Evolutionary conservation across 148 eudicot genomes (phyloP), one percentile per base, ranked within the genome.

Genomic region (Dysphania ambrosioides): DNA sequence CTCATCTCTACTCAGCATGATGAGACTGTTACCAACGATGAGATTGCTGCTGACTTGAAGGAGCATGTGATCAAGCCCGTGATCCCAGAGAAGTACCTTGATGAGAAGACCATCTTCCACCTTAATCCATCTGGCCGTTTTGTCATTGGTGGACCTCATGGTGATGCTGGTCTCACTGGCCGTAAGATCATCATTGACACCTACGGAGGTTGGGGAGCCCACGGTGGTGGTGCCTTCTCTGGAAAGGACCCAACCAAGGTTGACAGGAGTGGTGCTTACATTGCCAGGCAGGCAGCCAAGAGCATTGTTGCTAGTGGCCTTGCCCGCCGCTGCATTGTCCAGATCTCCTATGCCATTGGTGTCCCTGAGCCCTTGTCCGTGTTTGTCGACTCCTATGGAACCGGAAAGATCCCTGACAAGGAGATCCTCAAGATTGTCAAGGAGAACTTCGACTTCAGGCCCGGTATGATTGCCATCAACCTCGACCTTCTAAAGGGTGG

Each of bases 71-170:
- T 84, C 71, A 84, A 76, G 77, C 85, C 84, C 6, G 87, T 84
- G 35, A 82, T 84, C 74, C 87, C 85, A 0, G 85, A 81, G 71
- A 84, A 82, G 79, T 84, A 84, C 82, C 87, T 84, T 32, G 87
- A 84, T 15, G 87, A 84, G 83, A 84, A 84, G 68, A 84, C 87
- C 80, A 84, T 84, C 87, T 84, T 84, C 79, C 87, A 84, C 67
- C 87, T 84, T 40, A 84, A 84, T 77, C 87, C 87, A 31, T 84
- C 87, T 27, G 87, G 87, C 58, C 84, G 87, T 21, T 84, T 84
- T 19, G 87, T 84, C 40, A 84, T 84, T 4, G 87, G 87, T 47
- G 87, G 87, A 30, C 87, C 87, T 40, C 87, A 84, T 15, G 87
- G 87, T 64, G 87, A 84, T 12, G 87, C 85, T 21, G 87, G 87